Conservation (phyloP, 2,329 filamentous ascomycete species). For the Diaporthe sp. region DNA sequence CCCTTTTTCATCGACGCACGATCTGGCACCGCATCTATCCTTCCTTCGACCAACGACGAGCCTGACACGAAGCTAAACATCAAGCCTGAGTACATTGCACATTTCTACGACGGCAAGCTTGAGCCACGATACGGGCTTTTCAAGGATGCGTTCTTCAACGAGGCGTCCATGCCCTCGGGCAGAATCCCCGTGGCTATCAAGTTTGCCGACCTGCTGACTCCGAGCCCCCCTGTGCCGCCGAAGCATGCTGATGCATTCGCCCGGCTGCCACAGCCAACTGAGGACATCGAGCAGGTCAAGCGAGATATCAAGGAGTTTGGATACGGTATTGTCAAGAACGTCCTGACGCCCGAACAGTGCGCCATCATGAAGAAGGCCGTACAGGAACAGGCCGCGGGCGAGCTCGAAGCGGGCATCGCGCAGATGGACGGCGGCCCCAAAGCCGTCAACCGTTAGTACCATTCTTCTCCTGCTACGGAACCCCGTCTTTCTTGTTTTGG, state of each 20-base stretch:
- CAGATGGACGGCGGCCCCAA: constrained; percentile 41
- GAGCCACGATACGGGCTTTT: constrained; percentile 46
- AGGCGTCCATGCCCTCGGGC: constrained; percentile 42
- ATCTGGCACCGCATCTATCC: constrained; percentile 40
- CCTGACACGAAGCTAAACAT: constrained; percentile 44
- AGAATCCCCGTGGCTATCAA: constrained; percentile 44
- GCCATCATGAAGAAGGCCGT: constrained; percentile 43
- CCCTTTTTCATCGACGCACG: constrained; percentile 46
- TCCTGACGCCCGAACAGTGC: constrained; percentile 43
- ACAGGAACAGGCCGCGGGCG: constrained; percentile 45
- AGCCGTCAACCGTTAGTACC: constrained; percentile 35
- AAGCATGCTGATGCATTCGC: constrained; percentile 53
- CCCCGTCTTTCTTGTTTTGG: too few species aligned
- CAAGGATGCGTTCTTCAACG: constrained; percentile 46
- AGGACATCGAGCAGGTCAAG: constrained; percentile 46
- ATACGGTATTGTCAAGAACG: constrained; percentile 47
- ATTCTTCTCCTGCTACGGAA: too few species aligned
- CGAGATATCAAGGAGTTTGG: constrained; percentile 45
- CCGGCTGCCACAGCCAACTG: constrained; percentile 50
- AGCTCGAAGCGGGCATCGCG: constrained; percentile 43
- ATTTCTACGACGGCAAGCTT: constrained; percentile 44
- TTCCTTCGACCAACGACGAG: constrained; percentile 41
- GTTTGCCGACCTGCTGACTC: constrained; percentile 45
- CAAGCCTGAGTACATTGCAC: constrained; percentile 44
- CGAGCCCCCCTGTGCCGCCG: constrained; percentile 40